Conservation (phyloP, 2,329 filamentous ascomycete species). For the Talaromyces sp. region DNA sequence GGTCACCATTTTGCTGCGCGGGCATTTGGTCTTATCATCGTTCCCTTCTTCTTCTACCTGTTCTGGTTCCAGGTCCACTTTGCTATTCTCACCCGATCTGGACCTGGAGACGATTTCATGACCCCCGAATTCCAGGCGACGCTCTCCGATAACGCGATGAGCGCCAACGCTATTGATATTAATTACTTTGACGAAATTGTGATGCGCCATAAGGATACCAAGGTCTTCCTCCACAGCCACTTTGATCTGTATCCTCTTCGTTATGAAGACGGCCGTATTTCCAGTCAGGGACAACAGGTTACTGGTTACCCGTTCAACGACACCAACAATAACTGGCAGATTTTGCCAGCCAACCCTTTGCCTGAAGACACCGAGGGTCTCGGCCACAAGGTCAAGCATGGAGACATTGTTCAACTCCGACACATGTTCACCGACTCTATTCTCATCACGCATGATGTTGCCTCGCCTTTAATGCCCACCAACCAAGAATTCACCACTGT, state of each 20-base stretch:
- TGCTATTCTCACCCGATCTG: constrained; percentile 77
- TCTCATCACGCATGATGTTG: constrained; percentile 91
- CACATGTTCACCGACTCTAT: constrained; percentile 81
- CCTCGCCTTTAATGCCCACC: constrained; percentile 90
- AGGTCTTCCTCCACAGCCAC: constrained; percentile 93
- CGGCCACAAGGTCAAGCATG: constrained; percentile 68
- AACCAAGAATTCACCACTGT: constrained; percentile 98
- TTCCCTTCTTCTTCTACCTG: constrained; percentile 95
- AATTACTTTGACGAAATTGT: constrained; percentile 87
- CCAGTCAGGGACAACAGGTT: constrained; percentile 95
- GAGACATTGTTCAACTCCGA: constrained; percentile 78
- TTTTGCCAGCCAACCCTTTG: constrained; percentile 61
- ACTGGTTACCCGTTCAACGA: constrained; percentile 98
- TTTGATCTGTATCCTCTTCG: constrained; percentile 81
- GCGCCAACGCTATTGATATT: constrained; percentile 76
- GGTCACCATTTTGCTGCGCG: constrained; percentile 86
- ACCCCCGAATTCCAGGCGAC: constrained; percentile 97
- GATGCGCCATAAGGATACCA: constrained; percentile 94
- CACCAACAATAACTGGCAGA: constrained; percentile 98
- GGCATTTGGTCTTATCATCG: constrained; percentile 75
- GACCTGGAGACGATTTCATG: constrained; percentile 98
- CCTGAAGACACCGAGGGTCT: constrained; percentile 48
- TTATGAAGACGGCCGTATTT: constrained; percentile 95
- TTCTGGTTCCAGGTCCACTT: constrained; percentile 99
- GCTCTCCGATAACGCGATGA: constrained; percentile 88